A percentile compares a stretch with the other conserved stretches of the same genome.
These are phyloP conservation scores for Purshia tridentata DNA, from an alignment of 306 rosid species.

Conservation along the genomic window DNA sequence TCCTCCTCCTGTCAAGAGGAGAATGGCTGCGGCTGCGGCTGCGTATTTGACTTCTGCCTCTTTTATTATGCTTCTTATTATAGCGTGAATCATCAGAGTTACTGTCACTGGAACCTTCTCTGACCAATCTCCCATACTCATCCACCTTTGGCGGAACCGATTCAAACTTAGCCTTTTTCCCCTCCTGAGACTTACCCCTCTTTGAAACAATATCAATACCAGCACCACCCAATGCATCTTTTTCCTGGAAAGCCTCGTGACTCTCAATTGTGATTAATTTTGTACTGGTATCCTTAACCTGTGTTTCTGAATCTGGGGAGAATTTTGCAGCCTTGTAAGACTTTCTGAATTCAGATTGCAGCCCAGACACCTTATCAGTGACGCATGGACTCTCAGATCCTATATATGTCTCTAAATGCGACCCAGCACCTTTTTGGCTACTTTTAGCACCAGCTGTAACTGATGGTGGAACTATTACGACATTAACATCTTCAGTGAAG, in stretches of 20 bases:
- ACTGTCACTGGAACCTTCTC: constrained; percentile 70
- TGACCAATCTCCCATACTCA: constrained; percentile 77
- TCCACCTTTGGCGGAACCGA: constrained; percentile 57
- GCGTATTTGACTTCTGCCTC: constrained; percentile 59
- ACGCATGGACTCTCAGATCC: constrained; percentile 31
- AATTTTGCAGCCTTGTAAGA: constrained; percentile 33
- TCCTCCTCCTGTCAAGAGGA: constrained; percentile 59
- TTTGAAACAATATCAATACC: constrained; percentile 34
- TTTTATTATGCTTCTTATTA: constrained; percentile 43
- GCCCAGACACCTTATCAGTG: constrained; percentile 31
- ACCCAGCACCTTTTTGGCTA: constrained; percentile 31
- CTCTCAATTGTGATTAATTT: constrained; percentile 27
- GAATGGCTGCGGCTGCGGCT: constrained; percentile 57
- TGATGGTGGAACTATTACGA: constrained; percentile 30
- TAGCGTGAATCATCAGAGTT: constrained; percentile 60
- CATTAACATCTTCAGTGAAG: constrained; percentile 34
- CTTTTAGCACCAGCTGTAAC: constrained; percentile 33
- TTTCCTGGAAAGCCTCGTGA: constrained; percentile 32
- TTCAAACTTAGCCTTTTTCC: constrained; percentile 40
- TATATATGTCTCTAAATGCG: constrained; percentile 29
- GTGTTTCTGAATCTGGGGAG: constrained; percentile 34
- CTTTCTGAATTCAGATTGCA: constrained; percentile 30
- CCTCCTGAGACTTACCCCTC: constrained; percentile 34
- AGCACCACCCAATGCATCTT: constrained; percentile 35
- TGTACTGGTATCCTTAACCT: constrained; percentile 24